Conservation (phyloP, 2,329 filamentous ascomycete genomes). For the Ascocoryne sarcoides region DNA sequence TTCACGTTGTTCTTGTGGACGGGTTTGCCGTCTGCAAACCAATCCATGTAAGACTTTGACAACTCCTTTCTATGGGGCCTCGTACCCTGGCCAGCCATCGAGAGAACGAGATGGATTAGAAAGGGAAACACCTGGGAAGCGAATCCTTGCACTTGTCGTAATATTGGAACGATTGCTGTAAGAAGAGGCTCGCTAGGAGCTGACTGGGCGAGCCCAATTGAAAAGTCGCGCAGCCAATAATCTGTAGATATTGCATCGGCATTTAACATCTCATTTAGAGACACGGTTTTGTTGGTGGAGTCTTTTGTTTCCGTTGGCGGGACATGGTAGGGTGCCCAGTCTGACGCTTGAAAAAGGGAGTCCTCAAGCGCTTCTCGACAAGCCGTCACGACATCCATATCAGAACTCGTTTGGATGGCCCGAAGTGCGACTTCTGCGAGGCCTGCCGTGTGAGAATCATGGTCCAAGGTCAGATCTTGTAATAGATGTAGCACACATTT, state of each 20-base stretch:
- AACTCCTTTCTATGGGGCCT: conserved; percentile 51
- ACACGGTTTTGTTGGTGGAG: conserved; percentile 4
- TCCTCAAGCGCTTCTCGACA: conserved; percentile 45
- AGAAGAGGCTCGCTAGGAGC: conserved; percentile 59
- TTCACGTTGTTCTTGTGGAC: conserved; percentile 53
- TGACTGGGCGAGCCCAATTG: conserved; percentile 50
- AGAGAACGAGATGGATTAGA: conserved; percentile 72
- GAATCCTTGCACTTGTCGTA: conserved; percentile 58
- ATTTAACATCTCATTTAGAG: conserved; percentile 11
- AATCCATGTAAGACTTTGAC: conserved; percentile 55
- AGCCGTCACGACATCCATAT: conserved; percentile 35
- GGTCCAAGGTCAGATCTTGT: conserved; percentile 50
- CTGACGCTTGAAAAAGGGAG: conserved; percentile 43
- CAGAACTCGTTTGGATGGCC: conserved; percentile 40
- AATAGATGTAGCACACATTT: conserved; percentile 53
- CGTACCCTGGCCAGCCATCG: conserved; percentile 51
- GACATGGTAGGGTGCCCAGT: conserved; percentile 46
- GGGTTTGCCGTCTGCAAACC: conserved; percentile 45
- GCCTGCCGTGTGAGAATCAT: conserved; percentile 46
- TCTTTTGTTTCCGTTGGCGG: conserved; percentile 42
- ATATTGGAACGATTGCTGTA: conserved; percentile 55
- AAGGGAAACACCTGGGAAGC: conserved; percentile 72
- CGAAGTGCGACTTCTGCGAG: conserved; percentile 53
- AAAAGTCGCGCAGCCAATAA: conserved; percentile 55
- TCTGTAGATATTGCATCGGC: conserved; percentile 33